Evolutionary conservation across 257 asterid species (phyloP), one percentile per base, ranked within the genome.

Genomic region (Fraxinus quadrangulata): DNA sequence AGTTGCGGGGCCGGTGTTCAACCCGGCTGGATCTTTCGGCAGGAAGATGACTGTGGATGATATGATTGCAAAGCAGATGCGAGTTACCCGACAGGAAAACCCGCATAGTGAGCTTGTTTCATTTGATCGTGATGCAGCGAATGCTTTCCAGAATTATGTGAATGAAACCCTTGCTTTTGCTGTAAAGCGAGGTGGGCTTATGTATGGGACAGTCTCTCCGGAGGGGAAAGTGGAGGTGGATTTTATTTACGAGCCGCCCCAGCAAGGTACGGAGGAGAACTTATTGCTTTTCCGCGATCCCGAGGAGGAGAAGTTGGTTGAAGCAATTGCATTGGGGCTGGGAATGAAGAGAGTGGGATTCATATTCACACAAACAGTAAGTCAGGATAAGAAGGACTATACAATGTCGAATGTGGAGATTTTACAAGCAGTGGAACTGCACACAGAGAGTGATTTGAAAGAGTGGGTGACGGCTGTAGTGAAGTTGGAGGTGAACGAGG

Each of bases 1-100:
- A 0, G 90, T 96, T 30, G 79, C 89, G 16, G 99, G 96, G 0
- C 99, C 99, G 1, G 67, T 84, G 16, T 79, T 96, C 78, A 75
- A 84, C 34, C 97, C 97, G 0, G 86, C 96, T 11, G 99, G 99
- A 6, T 93, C 98, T 1, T 96, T 96, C 70, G 99, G 99, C 30
- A 89, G 76, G 87, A 96, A 93, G 92, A 96, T 93, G 99, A 96
- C 99, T 39, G 90, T 96, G 90, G 99, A 96, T 72, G 99, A 96
- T 81, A 81, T 96, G 14, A 96, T 96, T 70, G 99, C 99, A 2
- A 93, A 90, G 82, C 99, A 96, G 75, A 93, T 93, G 99, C 90
- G 99, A 24, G 69, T 96, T 28, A 83, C 91, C 16, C 90, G 97
- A 23, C 99, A 96, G 81, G 99, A 96, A 80, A 87, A 77, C 63